These are phyloP conservation scores for Fusarium verticillioides DNA, from an alignment of 2,329 filamentous ascomycete species.

Conservation along the genomic window DNA sequence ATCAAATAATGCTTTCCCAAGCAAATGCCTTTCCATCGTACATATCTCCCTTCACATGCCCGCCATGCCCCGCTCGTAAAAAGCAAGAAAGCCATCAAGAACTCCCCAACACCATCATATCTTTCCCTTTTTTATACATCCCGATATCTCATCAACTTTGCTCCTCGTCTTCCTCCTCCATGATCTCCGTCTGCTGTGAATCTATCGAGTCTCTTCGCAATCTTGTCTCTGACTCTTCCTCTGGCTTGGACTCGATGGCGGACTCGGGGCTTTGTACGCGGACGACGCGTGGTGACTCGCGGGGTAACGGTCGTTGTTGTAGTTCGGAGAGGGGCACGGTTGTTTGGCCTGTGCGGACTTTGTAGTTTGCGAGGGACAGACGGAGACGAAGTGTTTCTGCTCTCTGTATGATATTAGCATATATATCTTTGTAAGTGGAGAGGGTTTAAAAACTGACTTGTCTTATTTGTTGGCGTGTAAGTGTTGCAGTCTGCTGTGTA, in stretches of 20 bases:
- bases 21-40: not conserved
- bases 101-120: constrained; percentile 24
- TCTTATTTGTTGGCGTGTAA: constrained; percentile 65
- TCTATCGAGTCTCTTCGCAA: constrained; percentile 29
- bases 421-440: not conserved
- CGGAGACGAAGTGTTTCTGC: constrained; percentile 74
- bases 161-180: constrained; percentile 13
- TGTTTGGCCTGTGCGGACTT: constrained; percentile 78
- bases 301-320: constrained; percentile 52
- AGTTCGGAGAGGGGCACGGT: constrained; percentile 72
- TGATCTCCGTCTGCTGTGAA: constrained; percentile 30
- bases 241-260: not conserved
- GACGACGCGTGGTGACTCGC: constrained; percentile 36
- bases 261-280: constrained; percentile 41
- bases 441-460: constrained; percentile 52
- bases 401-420: constrained; percentile 55
- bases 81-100: constrained; percentile 12
- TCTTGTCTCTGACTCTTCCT: constrained; percentile 7
- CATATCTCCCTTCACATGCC: constrained; percentile 12
- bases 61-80: constrained; percentile 9
- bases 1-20: constrained; percentile 6
- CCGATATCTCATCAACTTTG: not conserved
- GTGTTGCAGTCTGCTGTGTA: constrained; percentile 13
- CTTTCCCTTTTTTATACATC: not conserved
- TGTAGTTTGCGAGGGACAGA: constrained; percentile 79